phyloP scores from a whole-genome alignment of 106 monocot genomes.

The Xerophyta viscosa region DNA sequence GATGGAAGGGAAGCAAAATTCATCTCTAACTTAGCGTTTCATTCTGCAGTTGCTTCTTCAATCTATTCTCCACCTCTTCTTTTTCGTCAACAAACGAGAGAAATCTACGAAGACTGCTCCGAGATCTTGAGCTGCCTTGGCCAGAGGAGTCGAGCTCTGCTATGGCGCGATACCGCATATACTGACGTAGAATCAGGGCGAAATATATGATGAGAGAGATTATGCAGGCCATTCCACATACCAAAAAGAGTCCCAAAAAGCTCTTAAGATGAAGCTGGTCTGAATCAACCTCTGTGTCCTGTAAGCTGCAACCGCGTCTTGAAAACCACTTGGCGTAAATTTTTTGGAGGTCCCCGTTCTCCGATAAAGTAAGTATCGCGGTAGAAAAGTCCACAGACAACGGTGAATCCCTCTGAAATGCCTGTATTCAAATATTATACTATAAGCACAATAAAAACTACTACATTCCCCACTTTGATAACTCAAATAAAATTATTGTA shows the following conservation, averaged over 20 bases:
- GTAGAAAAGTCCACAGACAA: slow-evolving; percentile 73
- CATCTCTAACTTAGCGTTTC: too few species aligned
- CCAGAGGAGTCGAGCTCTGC: too few species aligned
- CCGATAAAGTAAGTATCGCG: slow-evolving; percentile 70
- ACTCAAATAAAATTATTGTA: too few species aligned
- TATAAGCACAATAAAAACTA: too few species aligned
- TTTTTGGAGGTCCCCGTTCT: slow-evolving; percentile 76
- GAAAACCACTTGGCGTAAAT: slow-evolving; percentile 76
- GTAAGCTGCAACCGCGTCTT: slow-evolving; percentile 23
- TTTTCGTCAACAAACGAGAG: too few species aligned
- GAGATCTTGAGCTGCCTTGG: slow-evolving; percentile 16
- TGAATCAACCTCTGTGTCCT: slow-evolving; percentile 32
- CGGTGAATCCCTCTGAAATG: slow-evolving; percentile 65
- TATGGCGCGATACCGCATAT: slow-evolving; percentile 14
- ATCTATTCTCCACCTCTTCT: too few species aligned
- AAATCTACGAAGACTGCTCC: too few species aligned
- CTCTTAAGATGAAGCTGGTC: slow-evolving; percentile 43
- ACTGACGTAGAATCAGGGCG: slow-evolving; percentile 29
- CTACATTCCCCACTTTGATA: too few species aligned
- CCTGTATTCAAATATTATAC: too few species aligned
- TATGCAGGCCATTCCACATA: slow-evolving; percentile 59
- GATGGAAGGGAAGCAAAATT: too few species aligned
- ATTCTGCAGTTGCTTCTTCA: too few species aligned
- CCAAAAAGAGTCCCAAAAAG: slow-evolving; percentile 64
- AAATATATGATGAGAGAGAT: slow-evolving; percentile 48